Evolutionary conservation across 1,284 basidiomycete species (phyloP).

Genomic region (Ustilago curta): DNA sequence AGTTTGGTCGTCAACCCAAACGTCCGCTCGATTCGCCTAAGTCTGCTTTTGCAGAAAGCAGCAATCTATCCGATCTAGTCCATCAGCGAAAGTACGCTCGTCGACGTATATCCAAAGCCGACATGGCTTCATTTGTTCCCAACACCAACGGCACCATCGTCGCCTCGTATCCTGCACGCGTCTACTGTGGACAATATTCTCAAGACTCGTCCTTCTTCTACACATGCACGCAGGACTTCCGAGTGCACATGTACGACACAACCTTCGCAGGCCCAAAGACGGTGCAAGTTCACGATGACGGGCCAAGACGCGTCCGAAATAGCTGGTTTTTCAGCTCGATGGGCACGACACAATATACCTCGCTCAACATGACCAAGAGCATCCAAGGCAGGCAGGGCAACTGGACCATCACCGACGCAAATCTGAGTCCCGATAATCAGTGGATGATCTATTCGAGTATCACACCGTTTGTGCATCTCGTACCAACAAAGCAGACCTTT

Average conservation of each 20-base stretch:
- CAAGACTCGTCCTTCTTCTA: slow-evolving; percentile 70
- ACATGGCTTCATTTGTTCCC: slow-evolving; percentile 75
- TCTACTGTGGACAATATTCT: slow-evolving; percentile 94
- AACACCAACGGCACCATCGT: slow-evolving; percentile 89
- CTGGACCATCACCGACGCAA: slow-evolving; percentile 77
- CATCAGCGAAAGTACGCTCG: slow-evolving; percentile 44
- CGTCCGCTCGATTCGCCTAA: slow-evolving; percentile 37
- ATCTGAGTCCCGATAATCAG: slow-evolving; percentile 89
- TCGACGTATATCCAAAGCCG: slow-evolving; percentile 70
- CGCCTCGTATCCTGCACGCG: slow-evolving; percentile 81
- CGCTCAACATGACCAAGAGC: slow-evolving; percentile 64
- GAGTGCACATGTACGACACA: slow-evolving; percentile 71
- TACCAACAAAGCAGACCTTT: slow-evolving; percentile 75
- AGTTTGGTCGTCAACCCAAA: slow-evolving; percentile 78
- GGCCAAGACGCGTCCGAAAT: slow-evolving; percentile 31
- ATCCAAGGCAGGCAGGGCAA: slow-evolving; percentile 61
- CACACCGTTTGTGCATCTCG: slow-evolving; percentile 81
- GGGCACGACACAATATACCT: slow-evolving; percentile 70
- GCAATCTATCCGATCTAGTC: slow-evolving; percentile 44
- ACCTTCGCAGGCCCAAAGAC: slow-evolving; percentile 33
- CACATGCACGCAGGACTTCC: slow-evolving; percentile 77
- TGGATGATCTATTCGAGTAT: slow-evolving; percentile 84
- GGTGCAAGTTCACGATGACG: slow-evolving; percentile 45
- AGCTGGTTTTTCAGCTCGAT: slow-evolving; percentile 49
- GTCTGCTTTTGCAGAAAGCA: slow-evolving; percentile 41